Base-by-base conservation (phyloP, 2,329 filamentous ascomycete genomes). In the Exophiala dermatitidis region DNA sequence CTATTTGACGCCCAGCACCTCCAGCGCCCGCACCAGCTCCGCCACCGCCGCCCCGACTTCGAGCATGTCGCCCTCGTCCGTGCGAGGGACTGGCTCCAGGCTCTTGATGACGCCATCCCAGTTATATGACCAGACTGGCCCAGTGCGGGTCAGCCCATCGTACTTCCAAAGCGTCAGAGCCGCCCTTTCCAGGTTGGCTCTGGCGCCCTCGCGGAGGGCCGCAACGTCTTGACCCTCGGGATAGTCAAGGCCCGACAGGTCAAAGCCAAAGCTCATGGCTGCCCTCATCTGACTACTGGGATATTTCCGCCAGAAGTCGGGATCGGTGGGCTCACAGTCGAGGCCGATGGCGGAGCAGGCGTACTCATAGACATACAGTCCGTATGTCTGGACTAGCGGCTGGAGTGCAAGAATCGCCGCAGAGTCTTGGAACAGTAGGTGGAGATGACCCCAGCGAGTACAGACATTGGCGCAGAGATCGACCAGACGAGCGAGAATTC, bases 371-470 rank as follows among this genome's bases (percentile, higher is more conserved):
- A 40, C 31, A 38, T 52, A 54, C 19, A 46, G 32, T 4, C 43
- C 45, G 34, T 57, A 54, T 29, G 48, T 29, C 28, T 57, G 55
- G n/a, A 57, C 46, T 31, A 32, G 10, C 36, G 26, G 6, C 12
- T 57, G 55, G 5, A 54, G 28, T 19, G 34, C 44, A 12, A 44
- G 28, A 31, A 54, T 49, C 5, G 34, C 30, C n/a, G 33, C 36
- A 12, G 55, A 57, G 3, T 5, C 31, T 5, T 51, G 55, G 42
- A 54, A 57, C 19, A 52, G 48, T 9, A 38, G 48, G 32, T 54
- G 46, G 9, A 57, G 48, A 30, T 54, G 36, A 2, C 48, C 55
- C 55, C 55, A 57, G 9, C 55, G 51, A 26, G 41, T 44, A 46
- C 55, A 45, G 9, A 40, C 51, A n/a, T 30, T 42, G 19, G 40